These are phyloP conservation scores for Solanum medicagineum DNA, from an alignment of 257 asterid species.

Conservation along the genomic window DNA sequence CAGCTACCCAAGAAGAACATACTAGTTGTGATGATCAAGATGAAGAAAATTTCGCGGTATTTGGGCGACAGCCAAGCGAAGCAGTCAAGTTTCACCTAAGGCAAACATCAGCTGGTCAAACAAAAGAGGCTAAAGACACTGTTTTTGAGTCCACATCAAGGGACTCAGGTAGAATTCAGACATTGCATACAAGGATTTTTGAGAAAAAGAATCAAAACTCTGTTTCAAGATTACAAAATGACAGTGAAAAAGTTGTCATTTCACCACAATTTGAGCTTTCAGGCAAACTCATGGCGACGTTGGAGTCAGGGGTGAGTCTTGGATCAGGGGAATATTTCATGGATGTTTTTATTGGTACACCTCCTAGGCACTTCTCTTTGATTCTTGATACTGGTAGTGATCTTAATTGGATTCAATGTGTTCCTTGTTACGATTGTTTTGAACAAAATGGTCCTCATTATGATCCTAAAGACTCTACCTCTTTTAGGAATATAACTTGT, in stretches of 20 bases:
- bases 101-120: conserved; percentile 29
- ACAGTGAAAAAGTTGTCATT: background rate
- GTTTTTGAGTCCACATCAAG: conserved; percentile 46
- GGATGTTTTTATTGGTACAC: conserved; percentile 86
- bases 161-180: conserved; percentile 63
- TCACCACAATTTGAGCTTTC: conserved; percentile 18
- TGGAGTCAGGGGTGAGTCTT: conserved; percentile 56
- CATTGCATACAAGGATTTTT: conserved; percentile 41
- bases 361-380: conserved; percentile 71
- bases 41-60: background rate
- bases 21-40: background rate
- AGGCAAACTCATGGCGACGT: conserved; percentile 61
- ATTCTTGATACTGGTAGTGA: conserved; percentile 93
- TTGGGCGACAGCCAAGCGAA: background rate
- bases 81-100: conserved; percentile 46
- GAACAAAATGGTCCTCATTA: conserved; percentile 72
- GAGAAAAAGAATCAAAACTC: conserved; percentile 54
- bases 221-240: conserved; percentile 20
- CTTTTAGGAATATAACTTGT: conserved; percentile 51
- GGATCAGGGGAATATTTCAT: conserved; percentile 74
- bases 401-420: conserved; percentile 89
- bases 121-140: conserved; percentile 13
- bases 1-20: background rate
- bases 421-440: conserved; percentile 81
- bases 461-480: conserved; percentile 42